Evolutionary conservation across 73 alveolate genomes (phyloP).

Genomic region (Paramecium sonneborni): DNA sequence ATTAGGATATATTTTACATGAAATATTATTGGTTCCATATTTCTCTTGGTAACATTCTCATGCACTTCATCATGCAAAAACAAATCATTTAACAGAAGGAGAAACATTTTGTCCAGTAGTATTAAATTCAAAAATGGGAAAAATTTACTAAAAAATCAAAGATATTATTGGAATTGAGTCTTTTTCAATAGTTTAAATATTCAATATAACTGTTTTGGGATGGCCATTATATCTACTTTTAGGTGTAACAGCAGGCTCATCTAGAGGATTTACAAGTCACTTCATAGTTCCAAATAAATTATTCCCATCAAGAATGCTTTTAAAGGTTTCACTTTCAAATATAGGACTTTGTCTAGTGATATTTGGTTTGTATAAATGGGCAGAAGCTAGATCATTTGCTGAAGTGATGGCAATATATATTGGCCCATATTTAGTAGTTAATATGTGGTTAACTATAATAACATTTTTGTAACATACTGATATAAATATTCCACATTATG

Average conservation of each 20-base stretch:
- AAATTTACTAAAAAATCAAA: conserved; percentile 22
- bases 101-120: conserved; percentile 57
- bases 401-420: conserved; percentile 51
- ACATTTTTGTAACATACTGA: conserved; percentile 64
- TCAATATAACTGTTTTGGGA: conserved; percentile 49
- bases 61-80: conserved; percentile 59
- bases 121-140: not conserved
- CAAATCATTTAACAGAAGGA: conserved; percentile 63
- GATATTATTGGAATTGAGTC: conserved; percentile 64
- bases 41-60: conserved; percentile 62
- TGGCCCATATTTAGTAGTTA: conserved; percentile 56
- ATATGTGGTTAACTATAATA: conserved; percentile 53
- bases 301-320: conserved; percentile 34
- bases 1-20: conserved; percentile 55
- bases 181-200: conserved; percentile 24
- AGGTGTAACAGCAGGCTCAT: conserved; percentile 63
- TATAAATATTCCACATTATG: conserved; percentile 57
- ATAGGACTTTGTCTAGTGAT: conserved; percentile 46
- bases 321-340: conserved; percentile 46
- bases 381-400: conserved; percentile 44
- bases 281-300: conserved; percentile 64
- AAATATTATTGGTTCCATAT: conserved; percentile 55
- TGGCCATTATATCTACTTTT: conserved; percentile 55
- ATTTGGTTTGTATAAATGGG: conserved; percentile 45
- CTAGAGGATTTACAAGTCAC: conserved; percentile 66